phyloP scores from a whole-genome alignment of 176 grass and related monocot genomes.

The Carex myosuroides region DNA sequence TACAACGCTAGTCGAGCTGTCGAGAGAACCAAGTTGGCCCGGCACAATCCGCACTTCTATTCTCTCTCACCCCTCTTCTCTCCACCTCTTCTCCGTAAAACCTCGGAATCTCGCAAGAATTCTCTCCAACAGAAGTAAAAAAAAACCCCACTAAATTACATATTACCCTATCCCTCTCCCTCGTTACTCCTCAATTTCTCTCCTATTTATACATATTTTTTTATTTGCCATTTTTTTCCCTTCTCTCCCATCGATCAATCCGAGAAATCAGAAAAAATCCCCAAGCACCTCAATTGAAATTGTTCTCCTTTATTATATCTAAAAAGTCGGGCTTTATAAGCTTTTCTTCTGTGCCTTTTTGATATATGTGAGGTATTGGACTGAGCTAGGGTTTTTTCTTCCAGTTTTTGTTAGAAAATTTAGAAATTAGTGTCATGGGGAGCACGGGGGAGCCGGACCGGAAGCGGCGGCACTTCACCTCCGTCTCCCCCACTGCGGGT shows the following conservation, averaged over 20 bases:
- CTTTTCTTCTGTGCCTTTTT: neutral
- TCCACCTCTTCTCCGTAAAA: neutral
- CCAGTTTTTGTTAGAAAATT: neutral
- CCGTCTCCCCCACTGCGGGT: conserved; percentile 40
- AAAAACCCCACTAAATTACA: neutral
- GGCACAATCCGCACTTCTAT: conserved; percentile 14
- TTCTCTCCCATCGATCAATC: neutral
- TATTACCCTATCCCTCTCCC: neutral
- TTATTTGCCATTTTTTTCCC: neutral
- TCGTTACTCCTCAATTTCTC: neutral
- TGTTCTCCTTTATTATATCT: neutral
- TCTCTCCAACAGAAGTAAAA: neutral
- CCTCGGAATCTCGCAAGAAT: neutral
- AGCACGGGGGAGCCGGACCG: conserved; percentile 53
- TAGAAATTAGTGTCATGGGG: conserved; percentile 42
- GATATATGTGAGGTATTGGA: conserved; percentile 21
- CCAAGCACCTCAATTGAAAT: neutral
- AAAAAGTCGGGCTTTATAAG: neutral
- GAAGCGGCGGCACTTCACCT: conserved; percentile 49
- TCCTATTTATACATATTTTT: neutral
- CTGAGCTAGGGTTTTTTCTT: conserved; percentile 30
- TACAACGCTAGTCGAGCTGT: neutral
- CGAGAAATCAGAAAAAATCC: neutral
- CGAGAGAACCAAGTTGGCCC: neutral
- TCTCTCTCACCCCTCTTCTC: neutral